A percentile compares a stretch with the other conserved stretches of the same genome.
Conservation (phyloP, 2,329 filamentous ascomycete genomes). For the Clarireedia homoeocarpa region DNA sequence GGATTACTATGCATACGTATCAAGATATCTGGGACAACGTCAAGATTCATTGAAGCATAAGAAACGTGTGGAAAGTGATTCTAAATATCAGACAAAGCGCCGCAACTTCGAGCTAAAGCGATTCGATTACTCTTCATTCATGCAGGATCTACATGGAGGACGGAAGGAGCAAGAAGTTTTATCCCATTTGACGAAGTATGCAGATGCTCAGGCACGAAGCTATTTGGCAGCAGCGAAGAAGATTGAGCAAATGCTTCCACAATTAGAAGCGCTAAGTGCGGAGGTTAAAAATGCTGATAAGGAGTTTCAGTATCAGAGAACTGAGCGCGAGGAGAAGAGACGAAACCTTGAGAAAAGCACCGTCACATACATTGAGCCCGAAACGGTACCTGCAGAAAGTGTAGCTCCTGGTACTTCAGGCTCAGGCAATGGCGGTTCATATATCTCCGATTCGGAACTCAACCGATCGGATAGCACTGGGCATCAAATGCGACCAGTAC, state of each 20-base stretch:
- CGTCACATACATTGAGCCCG: slow-evolving; percentile 62
- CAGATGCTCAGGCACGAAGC: slow-evolving; percentile 77
- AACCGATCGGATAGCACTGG: slow-evolving; percentile 63
- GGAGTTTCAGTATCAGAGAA: slow-evolving; percentile 89
- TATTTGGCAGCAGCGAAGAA: slow-evolving; percentile 80
- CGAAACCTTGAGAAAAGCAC: slow-evolving; percentile 84
- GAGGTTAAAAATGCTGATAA: slow-evolving; percentile 94
- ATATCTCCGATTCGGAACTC: slow-evolving; percentile 59
- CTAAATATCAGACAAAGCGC: slow-evolving; percentile 90
- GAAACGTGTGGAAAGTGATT: slow-evolving; percentile 89
- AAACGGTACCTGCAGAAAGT: slow-evolving; percentile 41
- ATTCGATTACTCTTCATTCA: slow-evolving; percentile 98
- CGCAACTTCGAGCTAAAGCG: slow-evolving; percentile 94
- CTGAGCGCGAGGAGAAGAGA: slow-evolving; percentile 93
- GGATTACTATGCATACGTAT: slow-evolving; percentile 94
- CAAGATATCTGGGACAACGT: slow-evolving; percentile 89
- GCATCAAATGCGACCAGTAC: slow-evolving; percentile 44
- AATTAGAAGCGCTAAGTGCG: slow-evolving; percentile 77
- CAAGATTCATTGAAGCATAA: slow-evolving; percentile 96
- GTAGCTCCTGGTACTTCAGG: slow-evolving; percentile 28
- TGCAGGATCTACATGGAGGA: slow-evolving; percentile 98
- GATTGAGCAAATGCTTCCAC: slow-evolving; percentile 78
- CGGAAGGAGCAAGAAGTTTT: slow-evolving; percentile 96
- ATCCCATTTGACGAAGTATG: slow-evolving; percentile 89
- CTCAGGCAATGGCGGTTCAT: slow-evolving; percentile 27